Base-by-base conservation (phyloP, 2,329 filamentous ascomycete genomes). In the Pleochaeta shiraiana region DNA sequence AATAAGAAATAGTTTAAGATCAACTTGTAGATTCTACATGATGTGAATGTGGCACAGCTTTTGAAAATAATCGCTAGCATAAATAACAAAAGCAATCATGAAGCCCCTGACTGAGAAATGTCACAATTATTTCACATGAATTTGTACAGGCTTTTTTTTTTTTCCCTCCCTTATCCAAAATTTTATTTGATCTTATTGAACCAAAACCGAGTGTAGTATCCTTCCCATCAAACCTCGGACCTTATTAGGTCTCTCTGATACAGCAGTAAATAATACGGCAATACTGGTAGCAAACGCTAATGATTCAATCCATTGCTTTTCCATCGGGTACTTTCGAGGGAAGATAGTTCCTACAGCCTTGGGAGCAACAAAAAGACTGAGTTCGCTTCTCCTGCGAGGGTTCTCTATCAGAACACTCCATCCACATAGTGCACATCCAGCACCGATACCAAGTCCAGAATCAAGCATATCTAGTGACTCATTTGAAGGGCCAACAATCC, bases 401-500 rank as follows among this genome's bases (percentile, higher is more conserved):
- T 73, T 81, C 77, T 95, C 90, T 39, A 90, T 74, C 57, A 95
- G 76, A 57, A 93, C 83, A 74, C 88, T 91, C 85, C 86, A 90
- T 2, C 90, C 90, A 71, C 89, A 95, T 50, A 90, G 76, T 64
- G 83, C 73, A 73, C 88, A 92, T 6, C 88, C 89, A 0, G 79
- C 75, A 7, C 82, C 82, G 11, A 95, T 82, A 70, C 88, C 91
- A 11, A 90, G 71, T 1, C 84, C 84, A 5, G 77, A 74, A 66
- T 86, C 83, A 65, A 85, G 80, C 63, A 70, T 72, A 70, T 83
- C 80, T 30, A 79, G 74, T 28, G 75, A 71, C 0, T 72, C 68
- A 0, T 73, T 73, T 66, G 82, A 78, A 21, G 72, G 76, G n/a
- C 82, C 80, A 28, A 91, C 75, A 14, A 92, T 26, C 37, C 73